phyloP scores from a whole-genome alignment of 1,284 basidiomycete genomes.

The Ustilago cynodontis region DNA sequence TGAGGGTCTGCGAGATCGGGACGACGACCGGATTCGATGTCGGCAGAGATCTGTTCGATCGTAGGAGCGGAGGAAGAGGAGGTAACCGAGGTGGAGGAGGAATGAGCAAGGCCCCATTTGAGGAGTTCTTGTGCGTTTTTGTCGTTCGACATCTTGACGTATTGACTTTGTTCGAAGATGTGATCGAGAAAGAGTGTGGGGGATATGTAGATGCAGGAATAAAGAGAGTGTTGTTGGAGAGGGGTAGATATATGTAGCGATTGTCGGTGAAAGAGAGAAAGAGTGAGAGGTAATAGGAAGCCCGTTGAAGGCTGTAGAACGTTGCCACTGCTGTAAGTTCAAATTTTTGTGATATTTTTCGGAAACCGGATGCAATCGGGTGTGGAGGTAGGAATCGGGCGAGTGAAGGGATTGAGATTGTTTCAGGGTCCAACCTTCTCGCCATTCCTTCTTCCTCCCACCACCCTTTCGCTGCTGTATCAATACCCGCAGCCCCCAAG shows the following conservation, averaged over 20 bases:
- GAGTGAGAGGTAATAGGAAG: slow-evolving; percentile 13
- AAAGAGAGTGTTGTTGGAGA: neutral
- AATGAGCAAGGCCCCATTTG: slow-evolving; percentile 61
- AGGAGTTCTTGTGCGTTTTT: slow-evolving; percentile 64
- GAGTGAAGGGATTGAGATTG: neutral
- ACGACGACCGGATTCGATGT: slow-evolving; percentile 58
- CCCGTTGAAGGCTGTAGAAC: slow-evolving; percentile 28
- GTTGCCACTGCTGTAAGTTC: slow-evolving; percentile 9
- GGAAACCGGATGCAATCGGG: slow-evolving; percentile 28
- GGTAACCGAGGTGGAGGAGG: slow-evolving; percentile 18
- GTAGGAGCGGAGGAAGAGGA: slow-evolving; percentile 29
- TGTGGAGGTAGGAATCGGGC: slow-evolving; percentile 37
- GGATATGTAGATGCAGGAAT: neutral
- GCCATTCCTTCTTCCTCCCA: slow-evolving; percentile 3
- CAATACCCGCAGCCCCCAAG: no score
- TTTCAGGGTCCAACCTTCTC: slow-evolving; percentile 30
- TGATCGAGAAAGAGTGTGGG: neutral
- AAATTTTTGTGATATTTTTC: slow-evolving; percentile 1
- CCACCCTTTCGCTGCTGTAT: neutral
- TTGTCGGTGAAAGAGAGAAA: no score
- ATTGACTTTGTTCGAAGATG: neutral
- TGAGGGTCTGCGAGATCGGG: slow-evolving; percentile 64
- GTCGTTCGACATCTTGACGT: slow-evolving; percentile 50
- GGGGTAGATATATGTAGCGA: neutral
- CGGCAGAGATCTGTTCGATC: slow-evolving; percentile 56